Conservation (phyloP, 148 eudicot species). For the Cornus florida region DNA sequence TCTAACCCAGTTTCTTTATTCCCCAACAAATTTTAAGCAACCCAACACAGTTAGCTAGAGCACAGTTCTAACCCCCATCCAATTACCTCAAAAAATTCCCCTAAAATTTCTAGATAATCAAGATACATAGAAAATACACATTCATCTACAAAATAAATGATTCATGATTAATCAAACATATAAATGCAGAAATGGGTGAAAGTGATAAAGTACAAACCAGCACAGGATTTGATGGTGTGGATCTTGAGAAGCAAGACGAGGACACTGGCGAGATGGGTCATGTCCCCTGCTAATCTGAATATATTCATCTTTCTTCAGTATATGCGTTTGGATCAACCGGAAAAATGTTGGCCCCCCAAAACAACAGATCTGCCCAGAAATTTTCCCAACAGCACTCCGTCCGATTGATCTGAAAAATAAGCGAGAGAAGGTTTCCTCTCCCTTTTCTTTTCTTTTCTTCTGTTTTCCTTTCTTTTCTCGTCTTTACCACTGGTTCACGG, state of each 20-base stretch:
- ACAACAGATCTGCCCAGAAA: conserved; percentile 15
- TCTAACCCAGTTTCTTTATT: not conserved
- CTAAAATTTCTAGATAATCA: not conserved
- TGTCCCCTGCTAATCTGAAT: conserved; percentile 92
- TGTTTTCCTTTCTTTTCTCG: not conserved
- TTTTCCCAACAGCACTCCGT: conserved; percentile 1
- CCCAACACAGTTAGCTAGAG: not conserved
- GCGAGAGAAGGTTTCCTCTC: not conserved
- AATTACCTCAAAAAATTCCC: not conserved
- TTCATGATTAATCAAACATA: not conserved
- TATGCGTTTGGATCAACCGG: not conserved
- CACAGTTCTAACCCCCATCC: not conserved
- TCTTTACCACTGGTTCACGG: not conserved
- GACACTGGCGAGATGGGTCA: conserved; percentile 90
- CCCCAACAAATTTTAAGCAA: not conserved
- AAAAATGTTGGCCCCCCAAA: not conserved
- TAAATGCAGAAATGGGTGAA: not conserved
- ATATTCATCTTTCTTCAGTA: conserved; percentile 56
- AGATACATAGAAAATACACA: too few species aligned
- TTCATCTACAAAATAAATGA: too few species aligned
- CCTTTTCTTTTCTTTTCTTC: not conserved
- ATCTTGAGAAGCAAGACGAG: conserved; percentile 92
- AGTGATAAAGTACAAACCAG: conserved; percentile 38
- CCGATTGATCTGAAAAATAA: not conserved
- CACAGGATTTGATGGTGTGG: conserved; percentile 94